Evolutionary conservation across 805 yeast genomes (phyloP), one percentile per base, ranked within the genome.

Genomic region (Saccharomyces jurei): DNA sequence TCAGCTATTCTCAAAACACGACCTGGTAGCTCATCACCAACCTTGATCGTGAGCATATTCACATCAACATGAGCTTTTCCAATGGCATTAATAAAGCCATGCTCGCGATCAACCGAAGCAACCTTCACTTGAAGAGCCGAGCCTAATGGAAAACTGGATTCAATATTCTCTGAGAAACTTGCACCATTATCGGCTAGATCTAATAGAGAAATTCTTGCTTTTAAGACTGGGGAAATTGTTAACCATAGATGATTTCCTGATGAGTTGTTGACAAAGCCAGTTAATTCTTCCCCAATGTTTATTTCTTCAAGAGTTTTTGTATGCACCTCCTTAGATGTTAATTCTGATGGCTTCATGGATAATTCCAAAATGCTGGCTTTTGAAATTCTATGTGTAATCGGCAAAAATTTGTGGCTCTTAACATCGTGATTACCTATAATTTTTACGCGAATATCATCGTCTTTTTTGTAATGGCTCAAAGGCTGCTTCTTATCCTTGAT

Each of bases 401-500:
- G 86, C 56, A 84, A 69, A 70, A 83, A 87, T 54, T 77, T 78
- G 63, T 85, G 89, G 55, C 77, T 83, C 56, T 83, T 80, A 6
- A 83, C 76, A 68, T 89, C 92, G 66, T 83, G 90, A 68, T 71
- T 82, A 1, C 97, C 97, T 60, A 89, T 78, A 21, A 91, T 79
- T 63, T 79, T 81, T 29, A 82, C 92, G 29, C 78, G 74, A 27
- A 89, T 54, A 3, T 73, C 67, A 41, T 83, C 80, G 50, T 86
- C 92, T 52, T 73, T 76, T 52, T 78, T 74, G 74, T 84, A 87
- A 44, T 74, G 71, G 0, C 78, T 65, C 48, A 88, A 74, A 31
- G 96, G 95, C 47, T 77, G 73, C 56, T 73, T 76, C 22, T 69
- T 68, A 64, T 88, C 82, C 52, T 75, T 71, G 49, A 90, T 85